These are phyloP conservation scores for Tarenaya hassleriana DNA, from an alignment of 345 rosid species.

Conservation along the genomic window DNA sequence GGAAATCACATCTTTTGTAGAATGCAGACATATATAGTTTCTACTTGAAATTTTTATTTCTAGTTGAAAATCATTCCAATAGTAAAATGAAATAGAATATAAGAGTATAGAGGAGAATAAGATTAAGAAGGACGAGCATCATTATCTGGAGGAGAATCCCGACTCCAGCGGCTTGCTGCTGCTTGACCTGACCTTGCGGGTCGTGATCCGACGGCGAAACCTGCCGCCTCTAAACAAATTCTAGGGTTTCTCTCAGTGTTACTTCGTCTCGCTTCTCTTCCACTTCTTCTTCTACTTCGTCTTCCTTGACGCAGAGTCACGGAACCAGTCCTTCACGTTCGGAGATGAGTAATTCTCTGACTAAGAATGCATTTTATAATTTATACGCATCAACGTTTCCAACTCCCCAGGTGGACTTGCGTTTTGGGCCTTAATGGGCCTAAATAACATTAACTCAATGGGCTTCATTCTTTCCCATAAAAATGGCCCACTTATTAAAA, in stretches of 20 bases:
- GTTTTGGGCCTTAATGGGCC: no score
- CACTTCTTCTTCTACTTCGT: conserved; percentile 3
- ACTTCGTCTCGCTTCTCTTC: conserved; percentile 4
- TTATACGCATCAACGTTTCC: conserved; percentile 24
- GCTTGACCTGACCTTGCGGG: conserved; percentile 51
- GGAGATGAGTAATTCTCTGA: conserved; percentile 10
- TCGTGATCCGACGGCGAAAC: conserved; percentile 46
- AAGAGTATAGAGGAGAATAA: no score
- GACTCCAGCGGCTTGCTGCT: conserved; percentile 97
- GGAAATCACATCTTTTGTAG: no score
- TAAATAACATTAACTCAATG: no score
- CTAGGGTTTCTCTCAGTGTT: conserved; percentile 25
- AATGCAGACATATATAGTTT: no score
- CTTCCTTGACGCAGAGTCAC: conserved; percentile 13
- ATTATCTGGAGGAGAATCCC: conserved; percentile 98
- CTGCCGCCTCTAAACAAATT: conserved; percentile 11
- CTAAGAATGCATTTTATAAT: conserved; percentile 16
- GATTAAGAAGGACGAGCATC: conserved; percentile 99
- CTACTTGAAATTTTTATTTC: no score
- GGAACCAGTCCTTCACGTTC: conserved; percentile 16
- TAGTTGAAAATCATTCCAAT: no score
- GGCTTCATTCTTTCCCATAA: no score
- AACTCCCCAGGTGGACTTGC: no score
- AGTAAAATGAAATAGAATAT: no score
- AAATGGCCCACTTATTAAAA: no score